phyloP scores from a whole-genome alignment of 108 stramenopile species.

The Skeletonema potamos region DNA sequence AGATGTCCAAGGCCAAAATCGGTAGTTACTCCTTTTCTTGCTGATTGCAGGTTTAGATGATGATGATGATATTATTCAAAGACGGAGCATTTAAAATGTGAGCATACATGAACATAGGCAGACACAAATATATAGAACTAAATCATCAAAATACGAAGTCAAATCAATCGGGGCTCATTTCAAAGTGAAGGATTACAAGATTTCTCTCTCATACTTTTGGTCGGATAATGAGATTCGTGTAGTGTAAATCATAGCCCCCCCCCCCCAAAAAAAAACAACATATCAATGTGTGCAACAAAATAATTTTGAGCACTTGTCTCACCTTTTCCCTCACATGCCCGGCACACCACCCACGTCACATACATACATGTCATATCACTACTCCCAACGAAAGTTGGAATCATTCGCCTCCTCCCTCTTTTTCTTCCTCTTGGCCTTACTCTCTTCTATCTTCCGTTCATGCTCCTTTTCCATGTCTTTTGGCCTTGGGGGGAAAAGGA shows the following conservation, averaged over 20 bases:
- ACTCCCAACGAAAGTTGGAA: not conserved
- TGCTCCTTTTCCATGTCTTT: conserved; percentile 57
- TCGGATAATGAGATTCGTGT: conserved; percentile 5
- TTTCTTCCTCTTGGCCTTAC: conserved; percentile 30
- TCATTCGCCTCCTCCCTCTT: conserved; percentile 23
- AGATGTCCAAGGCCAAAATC: too few relatives aligned
- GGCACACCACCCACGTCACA: not conserved
- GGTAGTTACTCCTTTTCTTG: too few relatives aligned
- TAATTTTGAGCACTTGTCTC: not conserved
- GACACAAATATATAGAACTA: too few relatives aligned
- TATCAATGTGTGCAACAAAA: not conserved
- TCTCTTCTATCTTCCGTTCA: conserved; percentile 45
- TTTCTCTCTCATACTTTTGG: not conserved
- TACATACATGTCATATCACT: not conserved
- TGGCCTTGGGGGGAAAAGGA: conserved; percentile 70
- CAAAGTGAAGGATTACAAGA: conserved; percentile 4
- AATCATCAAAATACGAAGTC: too few relatives aligned
- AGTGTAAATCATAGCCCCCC: not conserved
- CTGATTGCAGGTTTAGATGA: too few relatives aligned
- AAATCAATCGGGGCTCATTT: not conserved
- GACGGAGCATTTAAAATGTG: too few relatives aligned
- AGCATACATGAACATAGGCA: not conserved
- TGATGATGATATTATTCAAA: too few relatives aligned
- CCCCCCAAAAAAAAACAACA: too few relatives aligned
- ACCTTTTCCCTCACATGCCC: not conserved